These are phyloP conservation scores for Ostreobium quekettii DNA, from an alignment of 139 green algal genomes.

Conservation along the genomic window DNA sequence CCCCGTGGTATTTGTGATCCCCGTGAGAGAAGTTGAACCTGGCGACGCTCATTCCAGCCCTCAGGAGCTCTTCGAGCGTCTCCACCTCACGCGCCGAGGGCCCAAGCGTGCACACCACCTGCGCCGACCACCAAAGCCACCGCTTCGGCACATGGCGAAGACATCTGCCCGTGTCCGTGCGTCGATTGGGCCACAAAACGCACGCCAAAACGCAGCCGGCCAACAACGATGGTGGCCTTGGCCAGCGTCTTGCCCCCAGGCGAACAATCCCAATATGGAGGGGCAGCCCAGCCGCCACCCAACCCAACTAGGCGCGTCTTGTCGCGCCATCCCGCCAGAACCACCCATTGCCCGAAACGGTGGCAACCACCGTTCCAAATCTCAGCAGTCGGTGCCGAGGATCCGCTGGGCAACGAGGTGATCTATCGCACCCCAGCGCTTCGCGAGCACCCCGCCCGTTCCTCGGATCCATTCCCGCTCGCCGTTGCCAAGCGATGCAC, in stretches of 20 bases:
- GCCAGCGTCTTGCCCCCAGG: not conserved
- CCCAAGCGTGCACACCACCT: slow-evolving; percentile 94
- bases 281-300: not conserved
- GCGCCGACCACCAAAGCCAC: slow-evolving; percentile 18
- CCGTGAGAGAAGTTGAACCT: slow-evolving; percentile 97
- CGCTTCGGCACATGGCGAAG: not conserved
- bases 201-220: not conserved
- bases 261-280: not conserved
- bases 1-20: slow-evolving; percentile 92
- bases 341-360: too few species aligned
- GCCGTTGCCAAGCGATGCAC: too few species aligned
- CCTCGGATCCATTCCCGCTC: too few species aligned
- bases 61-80: slow-evolving; percentile 80
- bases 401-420: too few species aligned
- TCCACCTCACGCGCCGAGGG: slow-evolving; percentile 66
- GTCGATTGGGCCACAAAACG: not conserved
- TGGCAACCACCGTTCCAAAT: too few species aligned
- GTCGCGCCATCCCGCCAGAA: too few species aligned
- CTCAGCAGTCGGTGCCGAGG: too few species aligned
- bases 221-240: not conserved
- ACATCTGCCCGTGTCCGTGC: not conserved
- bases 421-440: too few species aligned
- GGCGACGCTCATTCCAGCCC: slow-evolving; percentile 85
- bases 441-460: too few species aligned
- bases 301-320: not conserved